Conservation (phyloP, 2,329 filamentous ascomycete species). For the Alternaria ventricosa region DNA sequence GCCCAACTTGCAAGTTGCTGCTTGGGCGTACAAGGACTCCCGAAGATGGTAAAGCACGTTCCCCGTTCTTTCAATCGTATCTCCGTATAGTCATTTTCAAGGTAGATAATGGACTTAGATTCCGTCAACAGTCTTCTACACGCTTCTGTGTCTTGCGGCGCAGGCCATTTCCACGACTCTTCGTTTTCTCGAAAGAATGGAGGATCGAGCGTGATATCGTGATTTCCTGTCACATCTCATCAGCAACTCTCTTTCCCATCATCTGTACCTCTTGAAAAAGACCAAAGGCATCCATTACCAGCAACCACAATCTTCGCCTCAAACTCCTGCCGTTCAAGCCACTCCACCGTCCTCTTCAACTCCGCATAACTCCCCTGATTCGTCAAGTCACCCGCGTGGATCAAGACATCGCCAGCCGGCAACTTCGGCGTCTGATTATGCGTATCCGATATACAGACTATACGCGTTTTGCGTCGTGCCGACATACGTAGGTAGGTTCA, state of each 20-base stretch:
- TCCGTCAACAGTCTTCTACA: constrained; percentile 62
- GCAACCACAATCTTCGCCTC: constrained; percentile 74
- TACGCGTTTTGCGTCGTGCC: constrained; percentile 57
- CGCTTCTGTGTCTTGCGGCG: constrained; percentile 58
- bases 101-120: constrained; percentile 66
- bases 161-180: constrained; percentile 63
- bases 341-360: constrained; percentile 66
- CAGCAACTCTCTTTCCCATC: background rate
- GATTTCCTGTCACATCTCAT: constrained; percentile 65
- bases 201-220: constrained; percentile 74
- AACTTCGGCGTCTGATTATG: constrained; percentile 71
- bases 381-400: constrained; percentile 78
- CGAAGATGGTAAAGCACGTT: constrained; percentile 72
- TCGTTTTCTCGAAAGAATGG: constrained; percentile 65
- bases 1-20: constrained; percentile 65
- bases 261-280: background rate
- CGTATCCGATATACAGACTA: constrained; percentile 80
- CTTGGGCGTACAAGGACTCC: constrained; percentile 69
- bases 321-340: constrained; percentile 72
- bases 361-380: constrained; percentile 69
- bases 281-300: constrained; percentile 52
- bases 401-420: constrained; percentile 74
- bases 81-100: constrained; percentile 63
- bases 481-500: background rate
- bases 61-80: constrained; percentile 65